Base-by-base conservation (phyloP, 179 eudicot genomes). In the Corrigiola litoralis region DNA sequence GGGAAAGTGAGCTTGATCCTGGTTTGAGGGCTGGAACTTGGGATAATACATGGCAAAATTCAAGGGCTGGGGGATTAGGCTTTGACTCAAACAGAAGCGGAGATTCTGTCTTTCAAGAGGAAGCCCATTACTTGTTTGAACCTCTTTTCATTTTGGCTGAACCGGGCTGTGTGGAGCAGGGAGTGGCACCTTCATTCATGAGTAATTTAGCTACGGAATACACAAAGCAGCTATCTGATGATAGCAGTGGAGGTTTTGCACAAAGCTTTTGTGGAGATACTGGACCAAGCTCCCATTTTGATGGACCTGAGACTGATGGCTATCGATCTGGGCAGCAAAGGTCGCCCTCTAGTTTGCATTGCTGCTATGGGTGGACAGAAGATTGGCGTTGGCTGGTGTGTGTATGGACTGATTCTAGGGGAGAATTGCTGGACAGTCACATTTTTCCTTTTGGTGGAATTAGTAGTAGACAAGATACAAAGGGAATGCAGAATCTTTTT, bases 351-450 rank as follows among this genome's bases (percentile, higher is more conserved):
- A 88, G 87, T 63, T 77, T 94, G 62, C 99, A 94, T 70, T 94
- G 99, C 72, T 94, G 99, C 72, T 94, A 94, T 83, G 99, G 97
- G 41, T 94, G 99, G 99, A 94, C 99, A 14, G 99, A 94, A 70
- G 99, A 94, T 79, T 94, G 99, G 99, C 97, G 96, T 46, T 94
- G 99, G 99, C 73, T 94, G 67, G 96, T 91, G 61, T 90, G 90
- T 68, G 75, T 91, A 66, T 94, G 99, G 99, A 94, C 99, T 6
- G 99, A 94, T 69, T 90, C 99, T 21, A 86, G 96, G 70, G 99
- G 99, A 54, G 99, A 94, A 73, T 79, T 94, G 84, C 84, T 94
- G 31, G 97, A 94, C 69, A 94, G 77, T 74, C 87, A 84, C 66
- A 80, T 88, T 58, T 94, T 90, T 63, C 99, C 99, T 5, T 94